Evolutionary conservation across 2,329 filamentous ascomycete genomes (phyloP), one percentile per base, ranked within the genome.

Genomic region (Neofusicoccum parvum): DNA sequence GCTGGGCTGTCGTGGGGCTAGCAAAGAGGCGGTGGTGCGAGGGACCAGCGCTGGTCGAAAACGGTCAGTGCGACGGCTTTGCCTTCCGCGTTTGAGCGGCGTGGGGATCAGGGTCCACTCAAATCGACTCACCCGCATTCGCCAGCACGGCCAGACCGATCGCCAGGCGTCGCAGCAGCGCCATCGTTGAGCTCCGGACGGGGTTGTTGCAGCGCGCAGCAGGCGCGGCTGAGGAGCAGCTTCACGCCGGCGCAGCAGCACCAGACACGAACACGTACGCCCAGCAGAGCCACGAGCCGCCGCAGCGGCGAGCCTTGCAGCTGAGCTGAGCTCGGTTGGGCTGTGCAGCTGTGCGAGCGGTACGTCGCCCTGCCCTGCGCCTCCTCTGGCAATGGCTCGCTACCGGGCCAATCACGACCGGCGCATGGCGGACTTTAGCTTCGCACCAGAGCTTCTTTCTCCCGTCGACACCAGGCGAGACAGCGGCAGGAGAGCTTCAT

Each of bases 41-140:
- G 27, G 27, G 27, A 32, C 27, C 27, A 32, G 27, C 9, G 56
- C 56, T 60, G 34, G 43, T 60, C 23, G 27, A 15, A 46, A 48
- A 36, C 41, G n/a, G 56, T 60, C 56, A 60, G 56, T 60, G 50
- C 60, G 20, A 60, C 41, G 53, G 53, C 37, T 41, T 14, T 48
- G 23, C 51, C 58, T 48, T 37, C 58, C 58, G 36, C 34, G 58
- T 62, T 62, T 32, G 50, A 34, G 50, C 50, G 39, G 49, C 49
- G 27, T 64, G 62, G 62, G 54, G 54, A 59, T 37, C 43, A 46
- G 56, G 56, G 41, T 48, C 56, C 56, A 60, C 54, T 45, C 41
- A 45, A 20, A 46, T 23, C 39, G 41, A 60, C 56, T 48, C 54
- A 59, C 54, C 54, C 54, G 54, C 54, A 59, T 36, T 59, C 50